These are phyloP conservation scores for Neurospora africana DNA, from an alignment of 495 filamentous ascomycete genomes.

Conservation along the genomic window DNA sequence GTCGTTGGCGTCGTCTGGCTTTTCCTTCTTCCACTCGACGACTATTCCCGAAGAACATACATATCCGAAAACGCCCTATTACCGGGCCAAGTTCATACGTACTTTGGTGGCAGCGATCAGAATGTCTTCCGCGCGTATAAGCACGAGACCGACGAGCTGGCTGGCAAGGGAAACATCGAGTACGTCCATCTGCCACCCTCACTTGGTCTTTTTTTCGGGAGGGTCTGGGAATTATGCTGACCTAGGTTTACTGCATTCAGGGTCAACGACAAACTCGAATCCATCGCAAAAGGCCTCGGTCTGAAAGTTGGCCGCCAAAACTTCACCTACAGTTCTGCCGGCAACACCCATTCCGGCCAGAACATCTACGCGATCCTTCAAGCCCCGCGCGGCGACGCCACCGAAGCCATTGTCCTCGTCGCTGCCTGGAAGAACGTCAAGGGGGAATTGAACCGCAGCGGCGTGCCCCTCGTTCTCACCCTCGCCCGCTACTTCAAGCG, in stretches of 20 bases:
- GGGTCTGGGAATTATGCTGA: background rate
- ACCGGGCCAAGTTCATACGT: conserved; percentile 93
- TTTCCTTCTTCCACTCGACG: conserved; percentile 80
- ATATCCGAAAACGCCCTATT: conserved; percentile 96
- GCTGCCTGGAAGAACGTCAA: conserved; percentile 81
- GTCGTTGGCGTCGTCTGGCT: conserved; percentile 86
- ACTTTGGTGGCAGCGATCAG: conserved; percentile 92
- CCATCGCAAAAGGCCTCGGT: conserved; percentile 64
- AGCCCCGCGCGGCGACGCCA: conserved; percentile 92
- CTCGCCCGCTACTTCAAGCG: conserved; percentile 90
- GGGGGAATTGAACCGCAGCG: conserved; percentile 70
- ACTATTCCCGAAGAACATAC: conserved; percentile 87
- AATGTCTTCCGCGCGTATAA: conserved; percentile 89
- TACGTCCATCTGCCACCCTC: conserved; percentile 12
- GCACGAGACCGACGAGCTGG: conserved; percentile 63
- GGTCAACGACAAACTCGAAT: conserved; percentile 57
- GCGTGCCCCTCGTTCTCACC: conserved; percentile 73
- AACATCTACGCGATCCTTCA: conserved; percentile 94
- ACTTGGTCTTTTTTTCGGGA: background rate
- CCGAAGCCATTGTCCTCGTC: conserved; percentile 88
- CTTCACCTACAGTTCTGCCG: conserved; percentile 64
- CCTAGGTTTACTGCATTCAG: conserved; percentile 22
- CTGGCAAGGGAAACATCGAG: conserved; percentile 41
- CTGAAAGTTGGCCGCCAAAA: conserved; percentile 78
- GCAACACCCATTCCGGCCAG: conserved; percentile 65